Evolutionary conservation across 345 rosid genomes (phyloP).

Genomic region (Hevea brasiliensis): DNA sequence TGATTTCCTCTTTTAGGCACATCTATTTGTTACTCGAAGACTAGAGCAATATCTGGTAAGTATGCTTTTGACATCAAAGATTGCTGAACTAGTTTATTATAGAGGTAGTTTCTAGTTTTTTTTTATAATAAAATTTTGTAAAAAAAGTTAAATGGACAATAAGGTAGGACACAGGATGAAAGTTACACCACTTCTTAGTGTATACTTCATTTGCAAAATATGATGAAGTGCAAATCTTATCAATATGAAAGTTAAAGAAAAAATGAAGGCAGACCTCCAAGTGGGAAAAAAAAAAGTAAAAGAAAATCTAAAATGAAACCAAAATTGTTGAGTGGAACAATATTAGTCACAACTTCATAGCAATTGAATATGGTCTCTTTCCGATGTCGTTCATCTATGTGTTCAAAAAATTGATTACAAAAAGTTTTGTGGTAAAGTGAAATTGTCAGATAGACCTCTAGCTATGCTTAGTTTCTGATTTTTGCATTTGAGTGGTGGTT

Average conservation of each 20-base stretch:
- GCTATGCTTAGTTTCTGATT: too few species aligned
- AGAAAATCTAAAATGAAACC: background rate
- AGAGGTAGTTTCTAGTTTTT: background rate
- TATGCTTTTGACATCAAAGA: conserved; percentile 21
- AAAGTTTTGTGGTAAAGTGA: background rate
- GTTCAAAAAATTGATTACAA: background rate
- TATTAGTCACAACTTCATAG: background rate
- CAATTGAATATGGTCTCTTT: background rate
- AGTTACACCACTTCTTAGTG: too few species aligned
- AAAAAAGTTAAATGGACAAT: too few species aligned
- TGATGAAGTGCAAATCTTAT: background rate
- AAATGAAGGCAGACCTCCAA: background rate
- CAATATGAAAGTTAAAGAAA: background rate
- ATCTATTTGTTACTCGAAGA: conserved; percentile 83
- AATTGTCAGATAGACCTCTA: background rate
- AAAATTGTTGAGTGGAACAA: background rate
- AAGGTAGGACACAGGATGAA: too few species aligned
- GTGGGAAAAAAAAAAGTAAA: background rate
- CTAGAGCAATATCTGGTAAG: conserved; percentile 89
- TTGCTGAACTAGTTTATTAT: background rate
- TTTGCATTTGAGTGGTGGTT: background rate
- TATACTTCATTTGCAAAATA: background rate
- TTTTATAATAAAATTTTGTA: background rate
- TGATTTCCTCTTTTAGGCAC: conserved; percentile 42
- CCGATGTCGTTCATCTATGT: background rate